Evolutionary conservation across 2,329 filamentous ascomycete genomes (phyloP), one percentile per base, ranked within the genome.

Genomic region (Hypocreales sp.): DNA sequence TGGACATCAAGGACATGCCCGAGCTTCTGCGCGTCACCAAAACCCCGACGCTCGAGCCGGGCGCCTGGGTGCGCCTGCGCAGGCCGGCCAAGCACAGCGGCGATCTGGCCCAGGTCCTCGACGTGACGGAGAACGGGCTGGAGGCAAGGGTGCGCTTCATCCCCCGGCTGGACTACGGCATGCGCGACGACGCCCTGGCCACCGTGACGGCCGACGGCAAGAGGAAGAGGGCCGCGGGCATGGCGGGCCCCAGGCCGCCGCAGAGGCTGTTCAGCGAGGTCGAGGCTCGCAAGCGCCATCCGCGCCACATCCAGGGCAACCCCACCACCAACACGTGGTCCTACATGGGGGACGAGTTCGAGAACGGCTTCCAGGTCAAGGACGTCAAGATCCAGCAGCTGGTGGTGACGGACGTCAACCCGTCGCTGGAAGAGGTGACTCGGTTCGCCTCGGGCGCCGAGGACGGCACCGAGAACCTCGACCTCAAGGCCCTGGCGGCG

Each of bases 1-100:
- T 98, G 22, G 82, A 90, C 26, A 84, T 95, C 44, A 92, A 92
- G 51, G 90, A 98, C 53, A 93, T 94, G 76, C 87, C 90, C 2
- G 90, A 95, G 53, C 67, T 98, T n/a, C 64, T 98, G 12, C 74
- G 84, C 27, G 82, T 92, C 16, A 76, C 73, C 34, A 93, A 93
- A 58, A 87, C 79, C 3, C 80, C 84, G 25, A 74, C 75, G 15
- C 61, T 98, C 19, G 74, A 90, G 40, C 79, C 79, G 8, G 87
- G 87, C 36, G 83, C 83, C 20, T 98, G 90, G 68, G 87, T 95
- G 27, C 82, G 90, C 36, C 73, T 95, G 36, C 77, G 74, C 48
- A 72, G 81, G 29, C 75, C 74, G 3, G 67, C 76, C 24, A 79
- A 86, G 47, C 92, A 98, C 53, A 71, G 72, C 22, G 81, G 81